Base-by-base conservation (phyloP, 495 filamentous ascomycete genomes). In the Cairneyella variabilis region DNA sequence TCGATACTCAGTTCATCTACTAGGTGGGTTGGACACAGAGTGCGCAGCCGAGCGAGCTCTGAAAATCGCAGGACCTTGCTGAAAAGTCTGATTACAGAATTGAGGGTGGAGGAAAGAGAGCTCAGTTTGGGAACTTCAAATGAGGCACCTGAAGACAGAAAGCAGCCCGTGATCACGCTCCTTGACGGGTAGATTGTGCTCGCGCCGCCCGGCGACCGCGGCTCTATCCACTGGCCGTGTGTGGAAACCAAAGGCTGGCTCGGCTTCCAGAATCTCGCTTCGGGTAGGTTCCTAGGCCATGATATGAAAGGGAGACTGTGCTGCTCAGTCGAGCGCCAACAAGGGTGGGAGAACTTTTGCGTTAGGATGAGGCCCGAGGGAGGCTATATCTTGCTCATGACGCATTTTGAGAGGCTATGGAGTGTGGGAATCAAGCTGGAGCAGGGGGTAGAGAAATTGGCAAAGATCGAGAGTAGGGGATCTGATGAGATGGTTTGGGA, bases 201-300 rank as follows among this genome's bases (percentile, higher is more conserved):
- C 6, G 54, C 60, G 16, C 45, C 38, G 3, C 50, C 60, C 21
- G 66, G 62, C 26, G 52, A 60, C 30, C 60, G 50, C 32, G 69
- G 66, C 21, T 65, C 66, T 6, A 64, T 63, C 17, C 60, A 71
- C 53, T 71, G 69, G 69, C 26, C 14, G 17, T 71, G 69, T 52
- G 53, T 66, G 32, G 68, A 69, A 47, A 63, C 54, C 14, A 59
- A 69, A 40, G 69, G 69, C 21, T 70, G 66, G 64, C 56, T 71
- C 12, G 69, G 69, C 20, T 71, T 71, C 54, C 61, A 53, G 5
- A 68, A 68, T 36, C 46, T 47, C 2, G 52, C 40, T 27, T 63
- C 52, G 12, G 53, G 56, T 12, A 50, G 56, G 21, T 57, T 64
- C 22, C 57, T 71, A 2, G 68, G 68, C 8, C 67, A 65, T 39